Percentiles rank a stretch among this genome's conserved stretches.
Evolutionary conservation across 2,329 filamentous ascomycete genomes (phyloP).

Genomic region (Fusarium lyarnte): DNA sequence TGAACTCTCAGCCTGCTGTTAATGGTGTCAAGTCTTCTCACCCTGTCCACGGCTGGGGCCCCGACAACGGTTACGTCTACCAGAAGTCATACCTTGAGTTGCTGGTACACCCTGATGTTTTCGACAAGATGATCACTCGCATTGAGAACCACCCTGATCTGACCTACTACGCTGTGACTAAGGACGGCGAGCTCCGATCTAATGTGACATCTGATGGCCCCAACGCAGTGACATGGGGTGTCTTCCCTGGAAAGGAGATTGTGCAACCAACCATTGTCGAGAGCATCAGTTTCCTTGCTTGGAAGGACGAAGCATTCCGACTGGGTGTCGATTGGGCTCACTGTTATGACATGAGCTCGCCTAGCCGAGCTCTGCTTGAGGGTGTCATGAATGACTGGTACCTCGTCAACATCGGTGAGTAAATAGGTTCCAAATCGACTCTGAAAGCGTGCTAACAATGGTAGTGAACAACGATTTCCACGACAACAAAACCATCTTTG

Average conservation of each 20-base stretch:
- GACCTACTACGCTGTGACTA: conserved; percentile 94
- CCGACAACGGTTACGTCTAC: conserved; percentile 94
- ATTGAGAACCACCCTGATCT: conserved; percentile 82
- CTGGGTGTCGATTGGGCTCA: conserved; percentile 94
- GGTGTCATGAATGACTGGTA: conserved; percentile 91
- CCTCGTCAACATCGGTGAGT: conserved; percentile 90
- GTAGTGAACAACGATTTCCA: conserved; percentile 98
- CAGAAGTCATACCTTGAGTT: conserved; percentile 98
- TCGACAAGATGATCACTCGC: conserved; percentile 78
- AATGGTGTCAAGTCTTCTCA: conserved; percentile 90
- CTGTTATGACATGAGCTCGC: conserved; percentile 81
- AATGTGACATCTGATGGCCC: conserved; percentile 88
- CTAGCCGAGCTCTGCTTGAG: conserved; percentile 82
- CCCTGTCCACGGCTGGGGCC: conserved; percentile 92
- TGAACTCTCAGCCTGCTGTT: conserved; percentile 97
- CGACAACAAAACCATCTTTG: conserved; percentile 81
- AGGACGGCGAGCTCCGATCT: conserved; percentile 80
- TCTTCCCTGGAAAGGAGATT: conserved; percentile 98
- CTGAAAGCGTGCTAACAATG: background rate
- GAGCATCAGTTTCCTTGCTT: conserved; percentile 95
- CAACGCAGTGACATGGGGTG: conserved; percentile 99
- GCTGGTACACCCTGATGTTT: conserved; percentile 81
- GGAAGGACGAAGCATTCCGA: conserved; percentile 97
- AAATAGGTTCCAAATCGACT: background rate
- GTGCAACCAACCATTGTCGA: conserved; percentile 99